Conservation (phyloP, 176 grass and related monocot species). For the Rhipidocladum racemiflorum region DNA sequence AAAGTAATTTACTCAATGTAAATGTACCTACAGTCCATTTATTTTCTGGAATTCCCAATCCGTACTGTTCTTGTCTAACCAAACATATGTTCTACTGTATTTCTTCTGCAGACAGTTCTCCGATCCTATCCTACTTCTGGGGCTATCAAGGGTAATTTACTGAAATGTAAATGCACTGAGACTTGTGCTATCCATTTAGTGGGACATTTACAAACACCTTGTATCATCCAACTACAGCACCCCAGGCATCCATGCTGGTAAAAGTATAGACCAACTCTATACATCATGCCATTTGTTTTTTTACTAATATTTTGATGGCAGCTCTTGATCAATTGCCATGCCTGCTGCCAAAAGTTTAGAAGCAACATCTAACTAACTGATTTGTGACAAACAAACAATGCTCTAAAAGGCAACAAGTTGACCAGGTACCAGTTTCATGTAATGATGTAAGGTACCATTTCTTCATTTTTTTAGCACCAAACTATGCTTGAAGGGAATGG, state of each 20-base stretch:
- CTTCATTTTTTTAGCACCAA: not conserved
- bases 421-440: not conserved
- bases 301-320: constrained; percentile 12
- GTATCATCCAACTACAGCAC: not conserved
- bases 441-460: not conserved
- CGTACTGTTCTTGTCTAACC: constrained; percentile 5
- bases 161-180: not conserved
- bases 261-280: constrained; percentile 4
- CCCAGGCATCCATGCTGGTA: not conserved
- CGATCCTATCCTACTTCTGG: constrained; percentile 4
- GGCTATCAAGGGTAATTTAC: not conserved
- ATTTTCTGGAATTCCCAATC: not conserved
- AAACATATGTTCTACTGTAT: constrained; percentile 4
- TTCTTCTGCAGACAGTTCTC: not conserved
- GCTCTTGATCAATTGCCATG: constrained; percentile 6
- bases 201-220: not conserved
- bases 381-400: no score
- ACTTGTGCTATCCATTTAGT: not conserved
- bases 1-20: constrained; percentile 1
- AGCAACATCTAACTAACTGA: not conserved
- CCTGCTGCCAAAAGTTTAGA: not conserved
- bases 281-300: not conserved
- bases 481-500: not conserved
- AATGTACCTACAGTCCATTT: not conserved
- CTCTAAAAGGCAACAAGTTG: no score